These are phyloP conservation scores for Drosera capensis DNA, from an alignment of 148 eudicot genomes.

Conservation along the genomic window DNA sequence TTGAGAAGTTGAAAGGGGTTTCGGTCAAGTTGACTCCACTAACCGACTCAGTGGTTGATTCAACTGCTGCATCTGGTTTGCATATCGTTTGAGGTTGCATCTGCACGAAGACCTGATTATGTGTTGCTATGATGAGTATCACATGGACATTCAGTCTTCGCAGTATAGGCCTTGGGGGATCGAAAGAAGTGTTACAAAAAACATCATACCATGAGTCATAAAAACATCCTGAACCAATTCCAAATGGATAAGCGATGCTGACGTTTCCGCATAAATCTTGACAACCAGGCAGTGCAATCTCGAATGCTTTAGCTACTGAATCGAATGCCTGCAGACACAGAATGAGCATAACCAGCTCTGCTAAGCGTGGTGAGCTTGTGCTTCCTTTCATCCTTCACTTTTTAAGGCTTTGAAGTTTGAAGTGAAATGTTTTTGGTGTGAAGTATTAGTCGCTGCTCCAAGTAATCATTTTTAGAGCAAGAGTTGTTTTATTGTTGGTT, in stretches of 20 bases:
- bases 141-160: slow-evolving; percentile 6
- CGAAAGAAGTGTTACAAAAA: slow-evolving; percentile 5
- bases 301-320: too few species aligned
- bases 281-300: slow-evolving; percentile 18
- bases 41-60: neutral
- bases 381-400: too few species aligned
- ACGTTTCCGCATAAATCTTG: slow-evolving; percentile 10
- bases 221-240: slow-evolving; percentile 15
- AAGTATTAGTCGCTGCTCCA: too few species aligned
- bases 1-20: slow-evolving; percentile 6
- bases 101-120: neutral
- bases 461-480: too few species aligned
- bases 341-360: too few species aligned
- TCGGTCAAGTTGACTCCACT: slow-evolving; percentile 4
- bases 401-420: too few species aligned
- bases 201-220: slow-evolving; percentile 6
- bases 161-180: slow-evolving; percentile 9
- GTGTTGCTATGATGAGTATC: neutral
- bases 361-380: too few species aligned
- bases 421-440: too few species aligned
- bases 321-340: too few species aligned
- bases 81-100: slow-evolving; percentile 5
- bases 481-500: too few species aligned
- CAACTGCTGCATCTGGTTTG: neutral
- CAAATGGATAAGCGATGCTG: slow-evolving; percentile 24